A percentile compares a stretch with the other conserved stretches of the same genome.
Conservation (phyloP, 2,329 filamentous ascomycete species). For the Gnomoniopsis smithogilvyi region DNA sequence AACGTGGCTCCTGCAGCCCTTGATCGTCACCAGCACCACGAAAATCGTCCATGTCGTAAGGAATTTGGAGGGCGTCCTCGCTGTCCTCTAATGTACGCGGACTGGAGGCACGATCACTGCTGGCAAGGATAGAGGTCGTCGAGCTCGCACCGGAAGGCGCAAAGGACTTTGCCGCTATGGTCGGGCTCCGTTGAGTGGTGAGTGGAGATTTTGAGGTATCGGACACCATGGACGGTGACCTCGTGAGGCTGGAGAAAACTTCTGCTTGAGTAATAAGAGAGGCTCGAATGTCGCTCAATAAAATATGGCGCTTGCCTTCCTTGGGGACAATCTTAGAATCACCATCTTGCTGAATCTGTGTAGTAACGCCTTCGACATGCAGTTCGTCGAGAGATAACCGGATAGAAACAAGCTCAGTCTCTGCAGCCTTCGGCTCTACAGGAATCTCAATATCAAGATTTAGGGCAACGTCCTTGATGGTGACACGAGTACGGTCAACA, state of each 20-base stretch:
- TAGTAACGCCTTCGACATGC: slow-evolving; percentile 64
- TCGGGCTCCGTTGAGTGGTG: slow-evolving; percentile 26
- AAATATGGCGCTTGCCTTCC: slow-evolving; percentile 63
- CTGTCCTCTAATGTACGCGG: slow-evolving; percentile 43
- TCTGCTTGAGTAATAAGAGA: slow-evolving; percentile 66
- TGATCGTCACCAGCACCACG: slow-evolving; percentile 32
- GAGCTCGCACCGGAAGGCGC: slow-evolving; percentile 20
- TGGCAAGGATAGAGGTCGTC: slow-evolving; percentile 29
- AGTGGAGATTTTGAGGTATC: slow-evolving; percentile 44
- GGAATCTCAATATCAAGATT: slow-evolving; percentile 61
- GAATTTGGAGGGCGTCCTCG: slow-evolving; percentile 54
- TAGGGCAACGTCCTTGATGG: slow-evolving; percentile 62
- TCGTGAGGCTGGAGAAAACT: slow-evolving; percentile 58
- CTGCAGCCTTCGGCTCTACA: slow-evolving; percentile 41
- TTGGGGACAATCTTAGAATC: slow-evolving; percentile 43
- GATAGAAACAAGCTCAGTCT: slow-evolving; percentile 57
- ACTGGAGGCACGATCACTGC: slow-evolving; percentile 30
- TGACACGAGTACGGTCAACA: slow-evolving; percentile 66
- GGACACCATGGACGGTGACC: slow-evolving; percentile 56
- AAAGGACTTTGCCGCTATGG: slow-evolving; percentile 22
- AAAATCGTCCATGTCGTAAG: slow-evolving; percentile 45
- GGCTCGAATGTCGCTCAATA: slow-evolving; percentile 60
- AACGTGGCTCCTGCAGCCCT: slow-evolving; percentile 29
- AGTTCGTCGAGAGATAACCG: slow-evolving; percentile 63
- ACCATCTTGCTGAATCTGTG: slow-evolving; percentile 28